phyloP scores from a whole-genome alignment of 192 early-diverging fungal genomes.

The Dissophora ornata region DNA sequence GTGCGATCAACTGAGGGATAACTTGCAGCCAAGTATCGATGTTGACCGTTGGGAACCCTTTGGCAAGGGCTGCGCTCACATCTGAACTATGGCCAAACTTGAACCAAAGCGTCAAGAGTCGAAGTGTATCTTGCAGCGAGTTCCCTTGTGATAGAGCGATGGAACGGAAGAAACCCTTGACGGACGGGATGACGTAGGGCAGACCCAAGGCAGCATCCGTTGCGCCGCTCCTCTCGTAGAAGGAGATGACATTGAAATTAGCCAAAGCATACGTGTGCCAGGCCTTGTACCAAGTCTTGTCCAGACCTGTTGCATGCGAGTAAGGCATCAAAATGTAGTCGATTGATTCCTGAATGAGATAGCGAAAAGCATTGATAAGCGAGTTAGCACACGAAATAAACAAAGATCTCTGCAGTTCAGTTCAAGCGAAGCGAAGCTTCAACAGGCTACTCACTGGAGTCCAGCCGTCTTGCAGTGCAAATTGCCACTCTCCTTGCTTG shows the following conservation, averaged over 20 bases:
- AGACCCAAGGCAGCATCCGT: conserved; percentile 30
- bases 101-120: conserved; percentile 95
- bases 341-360: conserved; percentile 55
- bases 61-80: conserved; percentile 82
- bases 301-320: conserved; percentile 84
- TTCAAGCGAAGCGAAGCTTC: too few relatives aligned
- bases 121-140: conserved; percentile 94
- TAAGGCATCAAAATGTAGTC: conserved; percentile 84
- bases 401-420: too few relatives aligned
- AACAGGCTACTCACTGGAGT: conserved; percentile 41
- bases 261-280: conserved; percentile 96
- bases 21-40: conserved; percentile 98
- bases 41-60: conserved; percentile 83
- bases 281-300: conserved; percentile 94
- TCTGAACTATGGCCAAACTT: conserved; percentile 91
- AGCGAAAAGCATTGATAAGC: neutral
- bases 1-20: conserved; percentile 97
- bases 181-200: conserved; percentile 86
- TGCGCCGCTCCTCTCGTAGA: conserved; percentile 64
- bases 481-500: conserved; percentile 96
- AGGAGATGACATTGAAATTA: conserved; percentile 88
- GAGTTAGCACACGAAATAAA: too few relatives aligned
- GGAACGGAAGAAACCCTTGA: conserved; percentile 92
- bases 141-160: conserved; percentile 88
- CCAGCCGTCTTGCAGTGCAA: conserved; percentile 59